Evolutionary conservation across 164 flowering plant species (phyloP), one percentile per base, ranked within the genome.

Genomic region (Aristolochia contorta): DNA sequence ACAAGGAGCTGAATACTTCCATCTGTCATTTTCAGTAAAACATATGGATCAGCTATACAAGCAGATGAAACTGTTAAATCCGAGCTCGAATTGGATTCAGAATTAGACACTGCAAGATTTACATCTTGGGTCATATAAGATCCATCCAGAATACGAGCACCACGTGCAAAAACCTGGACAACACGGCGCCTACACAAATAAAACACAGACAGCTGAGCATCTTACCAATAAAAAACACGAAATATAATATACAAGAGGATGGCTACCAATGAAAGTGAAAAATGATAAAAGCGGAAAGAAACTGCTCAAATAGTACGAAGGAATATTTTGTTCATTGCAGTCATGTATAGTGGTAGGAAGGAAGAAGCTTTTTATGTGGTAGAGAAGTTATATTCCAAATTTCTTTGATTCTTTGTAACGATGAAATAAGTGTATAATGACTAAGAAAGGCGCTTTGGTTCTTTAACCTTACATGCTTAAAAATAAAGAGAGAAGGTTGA

Each of bases 41-140:
- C 97, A 68, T 80, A 94, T 0, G 99, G 99, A 84, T 94, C 99
- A 63, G 93, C 93, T 59, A 94, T 89, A 54, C 93, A 85, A 66
- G 75, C 97, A 62, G 93, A 77, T 18, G 74, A 65, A 30, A 84
- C 97, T 2, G 69, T 56, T 43, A 72, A 55, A 69, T 90, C 94
- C 60, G 91, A 67, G 51, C 71, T 74, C 63, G 86, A 69, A 66
- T 74, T 77, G 62, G 82, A 62, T 48, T 86, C 99, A 67, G 85
- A 68, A 69, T 66, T 80, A 23, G 84, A 64, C 66, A 76, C 63
- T 59, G 82, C 86, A 63, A 94, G 72, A 73, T 52, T 84, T 62
- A 89, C 51, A 55, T 91, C 96, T 72, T 94, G 99, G 64, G 93
- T 87, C 95, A 91, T 89, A 68, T 80, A 91, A 69, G 96, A 79